These are phyloP conservation scores for Tausonia pullulans DNA, from an alignment of 1,284 basidiomycete species.

Conservation along the genomic window DNA sequence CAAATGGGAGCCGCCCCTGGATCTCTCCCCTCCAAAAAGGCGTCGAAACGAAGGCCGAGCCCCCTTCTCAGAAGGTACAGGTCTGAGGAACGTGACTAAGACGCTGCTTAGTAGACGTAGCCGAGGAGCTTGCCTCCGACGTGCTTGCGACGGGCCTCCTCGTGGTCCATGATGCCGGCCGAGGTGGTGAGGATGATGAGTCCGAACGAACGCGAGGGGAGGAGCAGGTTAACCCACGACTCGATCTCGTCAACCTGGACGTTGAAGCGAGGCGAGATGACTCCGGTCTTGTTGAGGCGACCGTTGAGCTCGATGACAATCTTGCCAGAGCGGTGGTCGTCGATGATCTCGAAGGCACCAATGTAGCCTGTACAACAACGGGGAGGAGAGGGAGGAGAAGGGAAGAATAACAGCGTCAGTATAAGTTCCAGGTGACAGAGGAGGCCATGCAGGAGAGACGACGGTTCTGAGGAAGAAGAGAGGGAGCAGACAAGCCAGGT, in stretches of 20 bases:
- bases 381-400: background rate
- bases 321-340: constrained; percentile 98
- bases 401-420: constrained; percentile 13
- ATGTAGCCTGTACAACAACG: constrained; percentile 67
- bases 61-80: background rate
- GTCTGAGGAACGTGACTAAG: background rate
- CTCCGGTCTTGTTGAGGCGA: constrained; percentile 95
- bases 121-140: constrained; percentile 82
- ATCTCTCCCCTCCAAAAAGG: background rate
- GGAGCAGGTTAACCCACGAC: constrained; percentile 78
- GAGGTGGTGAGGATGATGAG: constrained; percentile 93
- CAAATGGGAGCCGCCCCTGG: too few relatives aligned
- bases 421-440: background rate
- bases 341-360: constrained; percentile 98
- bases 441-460: background rate
- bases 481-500: background rate
- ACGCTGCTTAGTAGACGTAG: constrained; percentile 35
- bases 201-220: constrained; percentile 92
- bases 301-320: constrained; percentile 98
- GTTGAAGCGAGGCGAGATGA: constrained; percentile 98
- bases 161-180: constrained; percentile 97
- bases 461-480: background rate
- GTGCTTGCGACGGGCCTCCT: constrained; percentile 98
- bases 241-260: constrained; percentile 87
- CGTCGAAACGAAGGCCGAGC: background rate